Evolutionary conservation across 177 flowering plant species (phyloP), one percentile per base, ranked within the genome.

Genomic region (Vitis hybrid): DNA sequence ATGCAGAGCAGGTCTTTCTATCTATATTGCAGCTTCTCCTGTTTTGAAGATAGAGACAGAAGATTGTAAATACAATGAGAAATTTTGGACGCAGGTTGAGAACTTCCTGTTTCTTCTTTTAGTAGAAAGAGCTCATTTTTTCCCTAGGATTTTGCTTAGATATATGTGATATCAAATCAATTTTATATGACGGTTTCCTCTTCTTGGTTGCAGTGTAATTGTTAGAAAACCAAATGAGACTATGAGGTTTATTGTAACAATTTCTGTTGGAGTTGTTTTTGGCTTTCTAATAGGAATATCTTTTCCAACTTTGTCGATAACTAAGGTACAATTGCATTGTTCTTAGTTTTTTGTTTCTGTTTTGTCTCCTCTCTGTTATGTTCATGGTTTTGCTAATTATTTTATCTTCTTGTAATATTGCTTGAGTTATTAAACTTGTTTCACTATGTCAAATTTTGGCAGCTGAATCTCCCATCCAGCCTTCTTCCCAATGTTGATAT

Each of bases 241-340:
- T 11, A 86, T 89, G 90, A 88, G 84, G 91, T 75, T 87, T 69
- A 60, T 86, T 35, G 76, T 87, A 32, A 80, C 89, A 13, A 82
- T 84, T 24, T 81, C 87, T 58, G 40, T 87, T 63, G 99, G 96
- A 74, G 78, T 89, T 57, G 77, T 86, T 52, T 76, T 95, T 69
- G 99, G 99, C 24, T 89, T 93, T 82, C 79, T 92, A 27, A 70
- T 93, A 62, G 97, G 99, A 66, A 75, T 88, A 50, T 88, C 91
- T 58, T 81, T 86, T 78, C 96, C 91, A 19, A 63, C 82, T 4
- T 64, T 78, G 49, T 79, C 85, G 52, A 73, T 86, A 57, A 81
- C 79, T 10, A 93, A 81, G 96, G 98, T 95, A 75, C 40, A 24
- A 6, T 57, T 30, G 30, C 8, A 40, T 21, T 72, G 2, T 55